Evolutionary conservation across 495 filamentous ascomycete species (phyloP).

Genomic region (Lasiosphaeria miniovina): DNA sequence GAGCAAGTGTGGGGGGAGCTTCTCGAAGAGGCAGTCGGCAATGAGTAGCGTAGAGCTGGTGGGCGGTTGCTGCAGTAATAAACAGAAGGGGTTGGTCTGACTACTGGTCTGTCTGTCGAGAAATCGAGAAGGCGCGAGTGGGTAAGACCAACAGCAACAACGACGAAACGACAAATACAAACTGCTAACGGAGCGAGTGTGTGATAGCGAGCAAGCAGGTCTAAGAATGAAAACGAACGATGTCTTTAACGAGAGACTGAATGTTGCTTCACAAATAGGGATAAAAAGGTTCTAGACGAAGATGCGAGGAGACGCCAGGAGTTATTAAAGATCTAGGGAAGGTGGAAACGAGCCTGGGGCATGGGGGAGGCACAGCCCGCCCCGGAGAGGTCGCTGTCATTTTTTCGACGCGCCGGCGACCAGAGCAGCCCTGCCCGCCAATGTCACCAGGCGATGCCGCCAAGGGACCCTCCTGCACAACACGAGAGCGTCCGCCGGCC

Average conservation of each 20-base stretch:
- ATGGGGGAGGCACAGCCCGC: too few relatives aligned
- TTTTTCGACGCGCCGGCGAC: neutral
- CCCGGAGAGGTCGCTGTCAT: neutral
- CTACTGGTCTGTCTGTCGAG: neutral
- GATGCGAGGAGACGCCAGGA: neutral
- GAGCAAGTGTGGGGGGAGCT: neutral
- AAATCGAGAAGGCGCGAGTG: constrained; percentile 8
- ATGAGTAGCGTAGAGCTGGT: neutral
- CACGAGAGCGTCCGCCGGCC: constrained; percentile 1
- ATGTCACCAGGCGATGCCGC: constrained; percentile 7
- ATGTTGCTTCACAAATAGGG: neutral
- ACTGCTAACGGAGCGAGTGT: constrained; percentile 9
- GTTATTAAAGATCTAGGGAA: neutral
- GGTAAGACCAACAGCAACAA: neutral
- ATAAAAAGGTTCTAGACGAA: neutral
- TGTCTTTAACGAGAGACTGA: constrained; percentile 12
- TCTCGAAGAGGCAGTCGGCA: neutral
- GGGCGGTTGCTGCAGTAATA: too few relatives aligned
- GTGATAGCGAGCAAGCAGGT: neutral
- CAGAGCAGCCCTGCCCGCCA: neutral
- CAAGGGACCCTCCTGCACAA: neutral
- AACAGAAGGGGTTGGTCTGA: neutral
- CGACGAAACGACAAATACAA: neutral
- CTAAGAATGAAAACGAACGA: neutral
- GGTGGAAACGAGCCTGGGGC: neutral